Base-by-base conservation (phyloP, 164 flowering plant species). In the Magnolia changhungtana region DNA sequence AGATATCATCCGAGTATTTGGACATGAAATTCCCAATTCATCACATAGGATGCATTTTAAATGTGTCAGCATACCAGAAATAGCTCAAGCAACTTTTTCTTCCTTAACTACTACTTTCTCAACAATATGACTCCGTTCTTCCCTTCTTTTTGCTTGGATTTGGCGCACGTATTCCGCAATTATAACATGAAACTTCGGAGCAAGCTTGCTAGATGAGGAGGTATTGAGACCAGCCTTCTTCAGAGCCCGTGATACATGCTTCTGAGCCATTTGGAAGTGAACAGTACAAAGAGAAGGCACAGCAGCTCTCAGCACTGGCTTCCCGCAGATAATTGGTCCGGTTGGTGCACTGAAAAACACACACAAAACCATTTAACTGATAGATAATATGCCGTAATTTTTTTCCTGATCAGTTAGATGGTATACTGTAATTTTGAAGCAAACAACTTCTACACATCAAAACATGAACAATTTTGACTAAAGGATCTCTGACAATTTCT, bases 201-300 rank as follows among this genome's bases (percentile, higher is more conserved):
- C 87, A 83, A 84, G 82, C 78, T 84, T 90, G 78, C 83, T 86
- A n/a, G 91, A 77, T 1, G 90, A 88, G 52, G 92, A 45, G 20
- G 79, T 84, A 81, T 80, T 88, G 75, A 89, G 90, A 76, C 98
- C 98, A 14, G 93, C 93, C 77, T 85, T 91, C 86, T 84, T 90
- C 79, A 94, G 75, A 71, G 91, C 90, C 55, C 88, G 82, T 3
- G 83, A 67, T 20, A 91, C 80, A 82, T 86, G 81, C 70, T 82
- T 88, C 74, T 89, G 83, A 78, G 90, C 89, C 82, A 81, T 88
- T 67, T 85, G 87, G 67, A 85, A 86, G 79, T 93, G 97, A 23
- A 50, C n/a, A 52, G 83, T 29, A 79, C 97, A 93, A 13, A 86
- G 87, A 52, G 88, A 78, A 77, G 96, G 94, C 71, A 85, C 84